Conservation (phyloP, 1,284 basidiomycete species). For the Calocybe gambosa region DNA sequence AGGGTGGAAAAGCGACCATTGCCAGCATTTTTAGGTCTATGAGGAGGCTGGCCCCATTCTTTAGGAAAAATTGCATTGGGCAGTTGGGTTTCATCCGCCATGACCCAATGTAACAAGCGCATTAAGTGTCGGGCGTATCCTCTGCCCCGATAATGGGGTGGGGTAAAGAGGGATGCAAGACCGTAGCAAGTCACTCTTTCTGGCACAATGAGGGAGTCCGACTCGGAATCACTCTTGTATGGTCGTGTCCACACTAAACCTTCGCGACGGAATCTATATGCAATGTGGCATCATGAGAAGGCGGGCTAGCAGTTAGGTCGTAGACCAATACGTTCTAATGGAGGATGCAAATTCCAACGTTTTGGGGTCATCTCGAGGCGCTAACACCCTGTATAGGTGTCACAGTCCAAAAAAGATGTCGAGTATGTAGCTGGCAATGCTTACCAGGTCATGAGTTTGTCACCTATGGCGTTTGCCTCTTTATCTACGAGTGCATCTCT, state of each 20-base stretch:
- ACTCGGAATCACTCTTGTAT: neutral
- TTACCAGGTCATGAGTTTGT: conserved; percentile 28
- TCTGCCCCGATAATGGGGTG: conserved; percentile 33
- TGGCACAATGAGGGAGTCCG: neutral
- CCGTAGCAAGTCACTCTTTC: conserved; percentile 33
- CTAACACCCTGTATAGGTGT: conserved; percentile 35
- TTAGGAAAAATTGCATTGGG: conserved; percentile 23
- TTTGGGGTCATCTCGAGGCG: conserved; percentile 31
- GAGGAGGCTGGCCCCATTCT: conserved; percentile 31
- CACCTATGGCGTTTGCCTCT: conserved; percentile 28
- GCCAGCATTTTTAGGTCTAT: conserved; percentile 20
- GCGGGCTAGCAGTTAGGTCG: neutral
- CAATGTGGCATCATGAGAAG: neutral
- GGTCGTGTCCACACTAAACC: conserved; percentile 19
- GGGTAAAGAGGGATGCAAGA: conserved; percentile 47
- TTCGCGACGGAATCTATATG: conserved; percentile 26
- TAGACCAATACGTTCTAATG: conserved; percentile 14
- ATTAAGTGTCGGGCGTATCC: conserved; percentile 53
- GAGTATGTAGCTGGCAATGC: neutral
- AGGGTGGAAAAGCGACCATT: conserved; percentile 44
- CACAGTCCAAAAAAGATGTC: neutral
- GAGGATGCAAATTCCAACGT: conserved; percentile 24
- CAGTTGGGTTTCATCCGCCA: conserved; percentile 28
- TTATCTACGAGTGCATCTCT: conserved; percentile 26
- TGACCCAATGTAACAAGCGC: conserved; percentile 44